Evolutionary conservation across 805 yeast genomes (phyloP).

Genomic region (Ogataea ganodermae): DNA sequence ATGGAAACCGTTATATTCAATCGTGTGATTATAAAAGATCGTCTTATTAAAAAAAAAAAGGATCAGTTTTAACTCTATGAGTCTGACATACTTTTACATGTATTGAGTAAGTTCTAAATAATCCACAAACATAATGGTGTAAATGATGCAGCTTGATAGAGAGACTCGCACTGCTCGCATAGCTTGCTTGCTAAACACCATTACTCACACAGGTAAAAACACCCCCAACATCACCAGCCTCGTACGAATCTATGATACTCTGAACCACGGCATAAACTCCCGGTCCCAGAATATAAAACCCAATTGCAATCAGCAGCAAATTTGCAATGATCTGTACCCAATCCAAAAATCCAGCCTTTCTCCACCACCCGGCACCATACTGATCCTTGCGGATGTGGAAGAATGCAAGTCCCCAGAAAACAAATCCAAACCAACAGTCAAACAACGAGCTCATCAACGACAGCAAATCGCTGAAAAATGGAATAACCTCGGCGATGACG

Average conservation of each 20-base stretch:
- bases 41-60: not conserved
- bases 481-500: slow-evolving; percentile 63
- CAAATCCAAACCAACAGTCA: slow-evolving; percentile 68
- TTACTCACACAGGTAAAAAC: slow-evolving; percentile 54
- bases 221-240: slow-evolving; percentile 49
- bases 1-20: no score
- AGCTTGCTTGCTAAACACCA: slow-evolving; percentile 26
- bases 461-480: slow-evolving; percentile 60
- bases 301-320: slow-evolving; percentile 43
- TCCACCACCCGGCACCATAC: slow-evolving; percentile 31
- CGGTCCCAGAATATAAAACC: slow-evolving; percentile 59
- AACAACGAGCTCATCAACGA: slow-evolving; percentile 61
- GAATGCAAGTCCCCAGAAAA: slow-evolving; percentile 63
- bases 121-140: no score
- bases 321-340: slow-evolving; percentile 22
- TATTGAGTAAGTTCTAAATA: no score
- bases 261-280: slow-evolving; percentile 58
- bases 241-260: slow-evolving; percentile 54
- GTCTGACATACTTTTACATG: no score
- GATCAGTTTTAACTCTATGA: no score
- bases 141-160: not conserved
- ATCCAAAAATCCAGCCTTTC: slow-evolving; percentile 24
- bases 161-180: not conserved
- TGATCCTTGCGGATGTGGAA: slow-evolving; percentile 45
- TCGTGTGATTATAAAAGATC: no score